These are phyloP conservation scores for Kazachstania viticola DNA, from an alignment of 805 yeast genomes.

Conservation along the genomic window DNA sequence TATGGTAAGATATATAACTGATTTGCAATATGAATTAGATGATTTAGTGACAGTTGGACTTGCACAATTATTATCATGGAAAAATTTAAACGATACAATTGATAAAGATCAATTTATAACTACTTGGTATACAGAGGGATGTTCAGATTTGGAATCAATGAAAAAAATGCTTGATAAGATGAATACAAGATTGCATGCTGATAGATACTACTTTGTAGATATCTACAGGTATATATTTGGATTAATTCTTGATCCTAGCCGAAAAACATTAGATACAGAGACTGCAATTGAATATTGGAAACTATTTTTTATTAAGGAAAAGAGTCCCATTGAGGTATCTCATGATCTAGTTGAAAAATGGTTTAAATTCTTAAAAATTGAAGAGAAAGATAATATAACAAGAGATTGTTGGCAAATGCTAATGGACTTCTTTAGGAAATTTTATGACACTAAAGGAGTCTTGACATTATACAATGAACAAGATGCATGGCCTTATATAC, in stretches of 20 bases:
- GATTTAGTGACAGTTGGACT: slow-evolving; percentile 59
- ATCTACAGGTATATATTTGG: slow-evolving; percentile 66
- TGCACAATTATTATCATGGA: slow-evolving; percentile 49
- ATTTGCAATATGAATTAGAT: slow-evolving; percentile 61
- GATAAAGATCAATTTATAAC: slow-evolving; percentile 14
- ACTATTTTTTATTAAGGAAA: slow-evolving; percentile 36
- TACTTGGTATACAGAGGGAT: slow-evolving; percentile 16
- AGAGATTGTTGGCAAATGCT: slow-evolving; percentile 84
- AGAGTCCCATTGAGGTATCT: slow-evolving; percentile 14
- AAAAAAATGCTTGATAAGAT: slow-evolving; percentile 26
- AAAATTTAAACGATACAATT: slow-evolving; percentile 12
- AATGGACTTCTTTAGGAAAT: slow-evolving; percentile 46
- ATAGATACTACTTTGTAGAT: slow-evolving; percentile 35
- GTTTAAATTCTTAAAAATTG: slow-evolving; percentile 39
- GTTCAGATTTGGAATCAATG: slow-evolving; percentile 38
- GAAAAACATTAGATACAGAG: slow-evolving; percentile 43
- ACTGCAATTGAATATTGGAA: slow-evolving; percentile 71
- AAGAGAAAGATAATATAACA: slow-evolving; percentile 39
- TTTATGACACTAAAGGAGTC: slow-evolving; percentile 41
- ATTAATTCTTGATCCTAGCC: slow-evolving; percentile 50
- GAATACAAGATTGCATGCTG: slow-evolving; percentile 24
- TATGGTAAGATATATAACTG: slow-evolving; percentile 54
- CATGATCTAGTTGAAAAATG: slow-evolving; percentile 37
- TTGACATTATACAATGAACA: slow-evolving; percentile 51
- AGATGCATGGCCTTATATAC: slow-evolving; percentile 85